Percentiles rank a stretch among this genome's conserved stretches.
These are phyloP conservation scores for Dryadomyces quercivorus DNA, from an alignment of 2,329 filamentous ascomycete genomes.

Conservation along the genomic window DNA sequence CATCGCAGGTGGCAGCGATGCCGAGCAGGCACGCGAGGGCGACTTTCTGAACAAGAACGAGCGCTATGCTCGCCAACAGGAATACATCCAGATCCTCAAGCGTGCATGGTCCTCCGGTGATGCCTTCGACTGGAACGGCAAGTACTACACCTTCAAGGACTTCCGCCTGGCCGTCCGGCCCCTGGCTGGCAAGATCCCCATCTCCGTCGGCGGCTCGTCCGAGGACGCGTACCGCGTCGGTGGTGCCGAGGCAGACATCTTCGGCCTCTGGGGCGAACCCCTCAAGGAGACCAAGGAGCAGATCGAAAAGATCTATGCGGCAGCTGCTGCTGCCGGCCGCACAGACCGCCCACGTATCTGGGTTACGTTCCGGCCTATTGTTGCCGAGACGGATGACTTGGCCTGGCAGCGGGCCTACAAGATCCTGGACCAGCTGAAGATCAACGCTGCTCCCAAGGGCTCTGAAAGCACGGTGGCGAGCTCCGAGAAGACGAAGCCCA, in stretches of 20 bases:
- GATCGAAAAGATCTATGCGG: constrained; percentile 47
- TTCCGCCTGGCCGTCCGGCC: constrained; percentile 43
- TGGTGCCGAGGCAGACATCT: constrained; percentile 46
- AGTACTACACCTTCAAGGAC: constrained; percentile 46
- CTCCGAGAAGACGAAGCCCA: not conserved
- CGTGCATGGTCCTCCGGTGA: constrained; percentile 44
- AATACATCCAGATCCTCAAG: constrained; percentile 48
- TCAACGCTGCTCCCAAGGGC: constrained; percentile 17
- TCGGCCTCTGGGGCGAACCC: constrained; percentile 52
- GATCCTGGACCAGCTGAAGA: constrained; percentile 38
- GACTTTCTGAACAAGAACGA: constrained; percentile 46
- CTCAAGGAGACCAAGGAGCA: constrained; percentile 52
- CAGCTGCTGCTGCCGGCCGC: constrained; percentile 44
- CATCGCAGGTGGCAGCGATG: constrained; percentile 49
- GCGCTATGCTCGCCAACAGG: constrained; percentile 45
- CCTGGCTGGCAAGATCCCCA: constrained; percentile 38
- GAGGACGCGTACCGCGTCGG: constrained; percentile 47
- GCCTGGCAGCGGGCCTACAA: constrained; percentile 49
- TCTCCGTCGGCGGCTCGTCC: constrained; percentile 48
- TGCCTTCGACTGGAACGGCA: constrained; percentile 48
- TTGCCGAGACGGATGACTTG: constrained; percentile 48
- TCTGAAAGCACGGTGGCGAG: not conserved
- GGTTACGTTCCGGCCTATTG: constrained; percentile 51
- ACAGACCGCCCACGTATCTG: constrained; percentile 44
- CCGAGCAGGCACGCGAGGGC: constrained; percentile 46